phyloP scores from a whole-genome alignment of 257 asterid genomes.

The Fraxinus americana region DNA sequence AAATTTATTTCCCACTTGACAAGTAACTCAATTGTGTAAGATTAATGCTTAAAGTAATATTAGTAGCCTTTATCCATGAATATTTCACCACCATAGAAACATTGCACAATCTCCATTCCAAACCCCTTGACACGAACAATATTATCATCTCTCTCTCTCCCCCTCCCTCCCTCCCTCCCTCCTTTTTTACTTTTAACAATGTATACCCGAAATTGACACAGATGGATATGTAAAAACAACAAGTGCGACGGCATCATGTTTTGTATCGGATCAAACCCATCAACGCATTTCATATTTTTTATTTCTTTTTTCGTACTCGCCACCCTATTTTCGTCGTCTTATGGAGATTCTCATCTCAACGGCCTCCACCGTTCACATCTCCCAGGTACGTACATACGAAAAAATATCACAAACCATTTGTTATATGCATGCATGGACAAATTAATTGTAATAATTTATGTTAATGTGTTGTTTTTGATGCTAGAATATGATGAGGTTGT shows the following conservation, averaged over 20 bases:
- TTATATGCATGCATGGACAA: not conserved
- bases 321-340: not conserved
- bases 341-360: constrained; percentile 8
- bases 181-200: not conserved
- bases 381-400: constrained; percentile 16
- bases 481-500: not conserved
- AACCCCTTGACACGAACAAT: not conserved
- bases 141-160: not conserved
- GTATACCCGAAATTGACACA: not conserved
- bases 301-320: constrained; percentile 18
- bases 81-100: not conserved
- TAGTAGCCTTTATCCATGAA: not conserved
- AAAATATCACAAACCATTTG: not conserved
- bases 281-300: not conserved
- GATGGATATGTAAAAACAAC: not conserved
- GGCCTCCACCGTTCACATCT: not conserved
- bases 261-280: not conserved
- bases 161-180: not conserved
- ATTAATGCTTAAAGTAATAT: not conserved
- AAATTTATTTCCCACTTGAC: not conserved
- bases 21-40: not conserved
- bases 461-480: not conserved
- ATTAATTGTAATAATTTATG: not conserved
- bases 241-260: not conserved
- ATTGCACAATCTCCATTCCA: not conserved